Evolutionary conservation across 2,329 filamentous ascomycete species (phyloP).

Genomic region (Aureobasidium sp.): DNA sequence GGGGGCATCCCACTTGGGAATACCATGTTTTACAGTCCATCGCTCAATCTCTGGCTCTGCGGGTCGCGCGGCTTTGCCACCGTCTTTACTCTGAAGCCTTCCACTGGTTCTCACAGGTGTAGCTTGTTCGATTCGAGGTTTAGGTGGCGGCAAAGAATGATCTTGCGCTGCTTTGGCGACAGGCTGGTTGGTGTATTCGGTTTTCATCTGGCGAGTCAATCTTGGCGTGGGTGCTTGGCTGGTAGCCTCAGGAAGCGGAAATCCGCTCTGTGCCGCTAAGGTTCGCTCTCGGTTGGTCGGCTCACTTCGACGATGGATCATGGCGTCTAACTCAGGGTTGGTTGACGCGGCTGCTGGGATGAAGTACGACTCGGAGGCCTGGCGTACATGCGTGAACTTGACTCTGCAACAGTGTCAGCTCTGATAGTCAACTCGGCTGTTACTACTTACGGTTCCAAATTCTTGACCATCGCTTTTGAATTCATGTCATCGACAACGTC

Average conservation of each 20-base stretch:
- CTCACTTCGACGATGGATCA: neutral
- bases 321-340: neutral
- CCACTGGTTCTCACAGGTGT: neutral
- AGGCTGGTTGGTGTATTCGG: neutral
- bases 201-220: neutral
- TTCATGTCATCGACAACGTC: neutral
- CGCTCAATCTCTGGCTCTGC: neutral
- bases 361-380: too few relatives aligned
- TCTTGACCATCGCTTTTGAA: neutral
- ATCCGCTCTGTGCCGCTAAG: neutral
- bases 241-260: neutral
- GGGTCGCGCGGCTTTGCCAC: neutral
- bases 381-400: too few relatives aligned
- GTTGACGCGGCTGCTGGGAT: too few relatives aligned
- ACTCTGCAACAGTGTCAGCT: neutral
- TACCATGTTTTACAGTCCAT: constrained; percentile 1
- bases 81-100: neutral
- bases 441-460: neutral
- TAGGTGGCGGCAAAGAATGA: neutral
- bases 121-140: neutral
- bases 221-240: neutral
- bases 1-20: constrained; percentile 32
- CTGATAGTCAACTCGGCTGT: neutral
- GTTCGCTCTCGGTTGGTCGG: neutral
- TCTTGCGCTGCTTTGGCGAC: neutral